Base-by-base conservation (phyloP, 441 rosid genomes). In the Biscutella laevigata region DNA sequence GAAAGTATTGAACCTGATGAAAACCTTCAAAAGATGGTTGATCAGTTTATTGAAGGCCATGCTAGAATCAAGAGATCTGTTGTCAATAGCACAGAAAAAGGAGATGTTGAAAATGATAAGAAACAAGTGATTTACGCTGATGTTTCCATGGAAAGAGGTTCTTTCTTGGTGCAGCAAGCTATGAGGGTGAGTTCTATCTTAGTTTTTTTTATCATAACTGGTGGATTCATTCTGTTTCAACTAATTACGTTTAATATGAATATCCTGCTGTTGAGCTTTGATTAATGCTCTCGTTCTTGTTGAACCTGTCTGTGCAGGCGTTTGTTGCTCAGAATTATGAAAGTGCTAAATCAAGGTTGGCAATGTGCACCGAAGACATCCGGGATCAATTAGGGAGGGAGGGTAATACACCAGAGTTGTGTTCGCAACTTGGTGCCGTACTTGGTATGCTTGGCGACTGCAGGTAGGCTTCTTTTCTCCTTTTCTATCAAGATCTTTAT, bases 361-460 rank as follows among this genome's bases (percentile, higher is more conserved):
- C 47, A 48, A 38, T 92, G 39, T 92, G 99, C 72, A 79, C 86
- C 3, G 90, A 84, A 39, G 97, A 88, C 66, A 84, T 92, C 48
- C 72, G 80, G 30, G 77, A 67, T 58, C 92, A 86, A 75, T 68
- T 88, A 61, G 83, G 72, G 61, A 73, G 61, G 70, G 64, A 54
- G 25, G 96, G 95, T 19, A 77, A 68, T 68, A 81, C 92, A 14
- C 69, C 95, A 26, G 96, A 88, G 61, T 59, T 92, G 59, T 84
- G 95, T 66, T 86, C 99, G 30, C 99, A 88, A 81, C 92, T 92
- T 48, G 99, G 99, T 36, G 97, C 95, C 33, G 97, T 92, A 45
- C 79, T 92, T 36, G 99, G 99, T 7, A 86, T 88, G 95, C 99
- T 88, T 35, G 97, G 98, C 28, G 99, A 92, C 68, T 92, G 97